Evolutionary conservation across 2,329 filamentous ascomycete species (phyloP).

Genomic region (Dactylellina leptospora): DNA sequence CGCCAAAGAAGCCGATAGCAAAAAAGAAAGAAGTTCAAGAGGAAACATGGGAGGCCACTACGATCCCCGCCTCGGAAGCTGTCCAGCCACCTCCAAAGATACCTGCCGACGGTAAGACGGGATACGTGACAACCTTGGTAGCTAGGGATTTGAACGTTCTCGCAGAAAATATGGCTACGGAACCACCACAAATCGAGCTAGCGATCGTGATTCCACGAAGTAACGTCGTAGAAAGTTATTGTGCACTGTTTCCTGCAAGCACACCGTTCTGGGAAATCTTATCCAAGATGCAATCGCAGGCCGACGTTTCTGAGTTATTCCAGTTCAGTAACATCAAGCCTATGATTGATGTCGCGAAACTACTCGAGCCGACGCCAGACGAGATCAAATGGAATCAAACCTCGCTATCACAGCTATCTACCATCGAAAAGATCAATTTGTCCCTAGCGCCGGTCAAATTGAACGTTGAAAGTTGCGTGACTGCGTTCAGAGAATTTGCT

Average conservation of each 20-base stretch:
- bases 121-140: conserved; percentile 34
- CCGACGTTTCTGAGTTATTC: conserved; percentile 72
- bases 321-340: conserved; percentile 73
- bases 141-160: conserved; percentile 26
- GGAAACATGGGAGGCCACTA: conserved; percentile 40
- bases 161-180: conserved; percentile 30
- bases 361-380: conserved; percentile 74
- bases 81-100: conserved; percentile 46
- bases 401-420: conserved; percentile 58
- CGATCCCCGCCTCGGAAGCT: conserved; percentile 27
- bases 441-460: conserved; percentile 73
- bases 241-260: conserved; percentile 79
- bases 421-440: conserved; percentile 79
- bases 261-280: conserved; percentile 87
- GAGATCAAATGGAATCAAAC: conserved; percentile 62
- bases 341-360: conserved; percentile 73
- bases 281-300: conserved; percentile 75
- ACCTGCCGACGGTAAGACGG: conserved; percentile 30
- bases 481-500: conserved; percentile 54
- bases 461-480: conserved; percentile 61
- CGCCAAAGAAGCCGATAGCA: conserved; percentile 60
- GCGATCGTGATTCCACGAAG: conserved; percentile 77
- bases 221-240: conserved; percentile 76
- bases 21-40: conserved; percentile 48
- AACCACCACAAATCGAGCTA: conserved; percentile 66